phyloP scores from a whole-genome alignment of 164 flowering plant species.

The Vitis rotundifolia region DNA sequence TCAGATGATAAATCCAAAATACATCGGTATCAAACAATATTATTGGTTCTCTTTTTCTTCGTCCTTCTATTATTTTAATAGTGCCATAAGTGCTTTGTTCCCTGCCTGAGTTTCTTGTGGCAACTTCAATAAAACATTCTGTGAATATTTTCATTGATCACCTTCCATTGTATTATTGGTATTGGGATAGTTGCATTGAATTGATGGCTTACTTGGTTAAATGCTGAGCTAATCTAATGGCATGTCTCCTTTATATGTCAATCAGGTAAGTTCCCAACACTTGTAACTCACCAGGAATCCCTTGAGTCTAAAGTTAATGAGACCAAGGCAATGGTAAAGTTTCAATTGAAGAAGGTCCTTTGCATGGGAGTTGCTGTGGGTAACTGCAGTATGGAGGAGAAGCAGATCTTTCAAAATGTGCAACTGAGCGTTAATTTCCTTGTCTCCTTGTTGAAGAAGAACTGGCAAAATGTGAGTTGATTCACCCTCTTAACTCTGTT shows the following conservation, averaged over 20 bases:
- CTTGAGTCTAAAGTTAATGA: slow-evolving; percentile 71
- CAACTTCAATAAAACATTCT: too few relatives aligned
- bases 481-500: not conserved
- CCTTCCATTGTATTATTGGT: too few relatives aligned
- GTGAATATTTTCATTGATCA: too few relatives aligned
- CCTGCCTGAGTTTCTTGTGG: too few relatives aligned
- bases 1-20: too few relatives aligned
- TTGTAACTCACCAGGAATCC: slow-evolving; percentile 74
- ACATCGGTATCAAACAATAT: too few relatives aligned
- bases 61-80: too few relatives aligned
- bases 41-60: too few relatives aligned
- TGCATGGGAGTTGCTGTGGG: slow-evolving; percentile 92
- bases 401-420: slow-evolving; percentile 78
- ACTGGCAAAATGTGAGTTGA: slow-evolving; percentile 78
- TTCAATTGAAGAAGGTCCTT: slow-evolving; percentile 77
- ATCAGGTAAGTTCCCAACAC: slow-evolving; percentile 78
- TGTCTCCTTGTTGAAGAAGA: slow-evolving; percentile 71
- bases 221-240: too few relatives aligned
- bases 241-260: not conserved
- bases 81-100: too few relatives aligned
- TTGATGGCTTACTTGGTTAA: too few relatives aligned
- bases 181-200: too few relatives aligned
- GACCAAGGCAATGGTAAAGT: slow-evolving; percentile 72
- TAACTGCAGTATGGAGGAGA: slow-evolving; percentile 70
- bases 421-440: slow-evolving; percentile 75